phyloP scores from a whole-genome alignment of 805 yeast genomes.

The Candida montana region DNA sequence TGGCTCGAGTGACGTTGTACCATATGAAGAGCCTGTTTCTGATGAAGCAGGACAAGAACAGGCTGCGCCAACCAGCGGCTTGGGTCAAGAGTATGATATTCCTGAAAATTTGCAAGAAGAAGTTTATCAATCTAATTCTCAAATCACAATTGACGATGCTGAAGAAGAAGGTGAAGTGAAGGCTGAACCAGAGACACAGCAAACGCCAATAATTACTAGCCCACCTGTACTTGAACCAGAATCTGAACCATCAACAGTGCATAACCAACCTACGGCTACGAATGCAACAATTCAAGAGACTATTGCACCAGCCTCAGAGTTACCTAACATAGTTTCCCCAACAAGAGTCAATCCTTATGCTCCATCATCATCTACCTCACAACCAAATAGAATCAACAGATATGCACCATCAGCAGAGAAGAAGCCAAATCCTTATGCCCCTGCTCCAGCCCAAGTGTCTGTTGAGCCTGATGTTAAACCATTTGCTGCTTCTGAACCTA shows the following conservation, averaged over 20 bases:
- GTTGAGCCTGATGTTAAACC: background rate
- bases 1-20: conserved; percentile 8
- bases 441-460: background rate
- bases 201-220: too few relatives aligned
- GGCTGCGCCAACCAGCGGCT: conserved; percentile 1
- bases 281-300: too few relatives aligned
- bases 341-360: conserved; percentile 5
- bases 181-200: background rate
- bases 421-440: background rate
- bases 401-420: background rate
- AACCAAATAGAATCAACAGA: background rate
- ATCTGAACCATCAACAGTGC: too few relatives aligned
- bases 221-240: too few relatives aligned
- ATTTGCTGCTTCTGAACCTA: background rate
- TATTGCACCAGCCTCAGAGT: too few relatives aligned
- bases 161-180: background rate
- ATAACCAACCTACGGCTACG: too few relatives aligned
- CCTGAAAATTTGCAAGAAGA: conserved; percentile 8
- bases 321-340: background rate
- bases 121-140: background rate
- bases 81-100: conserved; percentile 11
- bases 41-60: background rate
- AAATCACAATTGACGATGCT: background rate
- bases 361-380: conserved; percentile 2
- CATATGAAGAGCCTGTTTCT: conserved; percentile 1